These are phyloP conservation scores for Salvia rosmarinus DNA, from an alignment of 257 asterid genomes.

Conservation along the genomic window DNA sequence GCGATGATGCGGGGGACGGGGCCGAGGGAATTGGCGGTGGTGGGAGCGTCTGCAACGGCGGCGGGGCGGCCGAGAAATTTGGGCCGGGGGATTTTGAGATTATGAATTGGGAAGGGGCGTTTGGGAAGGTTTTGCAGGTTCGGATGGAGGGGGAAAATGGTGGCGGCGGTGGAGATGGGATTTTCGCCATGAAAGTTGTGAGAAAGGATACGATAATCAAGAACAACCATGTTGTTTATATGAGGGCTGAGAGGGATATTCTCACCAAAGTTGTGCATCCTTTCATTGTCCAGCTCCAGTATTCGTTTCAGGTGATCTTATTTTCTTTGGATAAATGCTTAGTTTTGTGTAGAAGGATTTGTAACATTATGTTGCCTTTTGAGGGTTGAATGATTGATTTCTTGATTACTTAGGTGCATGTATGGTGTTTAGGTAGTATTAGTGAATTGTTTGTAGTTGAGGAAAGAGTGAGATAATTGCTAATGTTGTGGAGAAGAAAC, in stretches of 20 bases:
- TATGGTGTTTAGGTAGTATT: slow-evolving; percentile 14
- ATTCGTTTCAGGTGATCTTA: slow-evolving; percentile 75
- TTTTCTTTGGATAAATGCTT: neutral
- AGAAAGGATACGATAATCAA: slow-evolving; percentile 81
- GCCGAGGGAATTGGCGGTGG: neutral
- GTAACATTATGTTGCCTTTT: slow-evolving; percentile 17
- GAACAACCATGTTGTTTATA: slow-evolving; percentile 91
- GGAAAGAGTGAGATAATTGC: neutral
- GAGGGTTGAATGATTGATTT: slow-evolving; percentile 8
- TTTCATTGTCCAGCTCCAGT: slow-evolving; percentile 79
- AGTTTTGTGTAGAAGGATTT: slow-evolving; percentile 9
- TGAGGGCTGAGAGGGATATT: slow-evolving; percentile 92
- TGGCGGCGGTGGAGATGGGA: slow-evolving; percentile 61
- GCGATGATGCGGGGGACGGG: slow-evolving; percentile 33
- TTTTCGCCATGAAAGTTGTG: slow-evolving; percentile 93
- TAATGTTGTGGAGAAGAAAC: neutral
- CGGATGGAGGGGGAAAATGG: slow-evolving; percentile 52
- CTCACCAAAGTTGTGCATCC: slow-evolving; percentile 93
- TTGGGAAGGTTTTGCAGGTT: slow-evolving; percentile 96
- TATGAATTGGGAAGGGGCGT: slow-evolving; percentile 83
- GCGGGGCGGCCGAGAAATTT: slow-evolving; percentile 32
- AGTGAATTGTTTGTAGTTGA: neutral
- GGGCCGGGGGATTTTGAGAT: slow-evolving; percentile 89
- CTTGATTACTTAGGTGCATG: slow-evolving; percentile 4
- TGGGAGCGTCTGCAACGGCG: slow-evolving; percentile 26